A percentile compares a stretch with the other conserved stretches of the same genome.
Conservation (phyloP, 352 stramenopile species). For the Phytophthora sp. region DNA sequence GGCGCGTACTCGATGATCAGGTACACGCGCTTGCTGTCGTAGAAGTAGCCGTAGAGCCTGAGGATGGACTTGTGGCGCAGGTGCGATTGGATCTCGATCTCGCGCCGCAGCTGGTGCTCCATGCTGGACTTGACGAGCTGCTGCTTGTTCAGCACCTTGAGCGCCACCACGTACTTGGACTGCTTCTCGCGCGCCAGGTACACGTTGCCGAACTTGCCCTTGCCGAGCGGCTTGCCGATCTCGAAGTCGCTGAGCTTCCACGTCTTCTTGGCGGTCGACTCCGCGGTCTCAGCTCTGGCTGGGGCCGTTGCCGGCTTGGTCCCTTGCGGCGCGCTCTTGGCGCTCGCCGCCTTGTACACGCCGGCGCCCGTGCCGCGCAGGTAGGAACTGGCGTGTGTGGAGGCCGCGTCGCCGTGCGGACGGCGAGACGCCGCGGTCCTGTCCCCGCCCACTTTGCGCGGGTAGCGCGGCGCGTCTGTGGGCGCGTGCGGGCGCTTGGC, state of each 20-base stretch:
- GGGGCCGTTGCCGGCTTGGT: background rate
- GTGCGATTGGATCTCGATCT: slow-evolving; percentile 99
- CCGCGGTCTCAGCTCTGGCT: background rate
- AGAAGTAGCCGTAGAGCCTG: slow-evolving; percentile 99
- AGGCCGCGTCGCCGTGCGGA: slow-evolving; percentile 22
- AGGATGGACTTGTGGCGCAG: slow-evolving; percentile 98
- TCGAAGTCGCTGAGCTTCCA: slow-evolving; percentile 99
- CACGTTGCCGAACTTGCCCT: slow-evolving; percentile 99
- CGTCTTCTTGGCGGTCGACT: slow-evolving; percentile 42
- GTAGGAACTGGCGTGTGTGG: slow-evolving; percentile 26
- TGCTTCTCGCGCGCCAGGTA: slow-evolving; percentile 98
- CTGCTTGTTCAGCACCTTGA: slow-evolving; percentile 99
- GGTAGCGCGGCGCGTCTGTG: slow-evolving; percentile 26
- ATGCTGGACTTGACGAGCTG: slow-evolving; percentile 98
- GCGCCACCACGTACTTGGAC: slow-evolving; percentile 98
- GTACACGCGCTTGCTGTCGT: slow-evolving; percentile 98
- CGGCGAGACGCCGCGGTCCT: slow-evolving; percentile 16
- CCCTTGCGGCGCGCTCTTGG: too few species aligned
- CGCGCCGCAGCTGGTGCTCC: slow-evolving; percentile 97
- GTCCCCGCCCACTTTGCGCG: slow-evolving; percentile 37
- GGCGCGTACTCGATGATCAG: slow-evolving; percentile 99
- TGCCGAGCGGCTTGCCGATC: slow-evolving; percentile 98
- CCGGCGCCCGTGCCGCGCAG: slow-evolving; percentile 13
- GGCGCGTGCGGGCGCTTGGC: slow-evolving; percentile 45
- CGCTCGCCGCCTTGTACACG: slow-evolving; percentile 22